Evolutionary conservation across 345 rosid genomes (phyloP).

Genomic region (Mangifera indica): DNA sequence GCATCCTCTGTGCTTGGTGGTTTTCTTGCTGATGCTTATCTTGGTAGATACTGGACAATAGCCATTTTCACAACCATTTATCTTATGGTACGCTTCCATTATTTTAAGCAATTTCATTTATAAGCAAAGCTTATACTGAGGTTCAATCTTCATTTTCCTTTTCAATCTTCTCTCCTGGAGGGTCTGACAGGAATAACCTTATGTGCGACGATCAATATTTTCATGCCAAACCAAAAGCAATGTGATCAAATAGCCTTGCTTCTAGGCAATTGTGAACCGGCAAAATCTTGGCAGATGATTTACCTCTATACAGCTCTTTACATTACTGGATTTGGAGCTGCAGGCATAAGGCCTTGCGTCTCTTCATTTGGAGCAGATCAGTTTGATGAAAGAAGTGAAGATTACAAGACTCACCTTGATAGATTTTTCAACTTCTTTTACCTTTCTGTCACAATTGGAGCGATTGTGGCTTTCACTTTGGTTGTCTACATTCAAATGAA

Average conservation of each 20-base stretch:
- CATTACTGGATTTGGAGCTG: conserved; percentile 82
- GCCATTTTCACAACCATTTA: conserved; percentile 88
- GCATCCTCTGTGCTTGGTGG: conserved; percentile 91
- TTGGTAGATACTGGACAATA: conserved; percentile 91
- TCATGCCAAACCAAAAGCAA: conserved; percentile 58
- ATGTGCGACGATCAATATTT: conserved; percentile 56
- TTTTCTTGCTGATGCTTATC: conserved; percentile 92
- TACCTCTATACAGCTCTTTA: conserved; percentile 75
- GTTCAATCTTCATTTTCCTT: not conserved
- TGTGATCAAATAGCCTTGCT: conserved; percentile 68
- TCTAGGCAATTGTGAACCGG: conserved; percentile 64
- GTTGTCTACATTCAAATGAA: conserved; percentile 84
- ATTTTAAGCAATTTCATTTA: not conserved
- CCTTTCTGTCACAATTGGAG: conserved; percentile 78
- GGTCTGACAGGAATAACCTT: conserved; percentile 88
- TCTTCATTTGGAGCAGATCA: conserved; percentile 98
- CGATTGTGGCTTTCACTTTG: conserved; percentile 81
- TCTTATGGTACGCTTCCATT: conserved; percentile 40
- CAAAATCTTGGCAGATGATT: conserved; percentile 83
- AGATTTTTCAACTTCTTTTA: conserved; percentile 95
- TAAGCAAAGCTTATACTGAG: not conserved
- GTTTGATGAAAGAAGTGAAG: conserved; percentile 72
- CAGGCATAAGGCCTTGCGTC: conserved; percentile 93
- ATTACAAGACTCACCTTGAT: conserved; percentile 78
- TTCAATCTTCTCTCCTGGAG: conserved; percentile 38